These are phyloP conservation scores for Tricholoma sp. DNA, from an alignment of 768 basidiomycete species.

Conservation along the genomic window DNA sequence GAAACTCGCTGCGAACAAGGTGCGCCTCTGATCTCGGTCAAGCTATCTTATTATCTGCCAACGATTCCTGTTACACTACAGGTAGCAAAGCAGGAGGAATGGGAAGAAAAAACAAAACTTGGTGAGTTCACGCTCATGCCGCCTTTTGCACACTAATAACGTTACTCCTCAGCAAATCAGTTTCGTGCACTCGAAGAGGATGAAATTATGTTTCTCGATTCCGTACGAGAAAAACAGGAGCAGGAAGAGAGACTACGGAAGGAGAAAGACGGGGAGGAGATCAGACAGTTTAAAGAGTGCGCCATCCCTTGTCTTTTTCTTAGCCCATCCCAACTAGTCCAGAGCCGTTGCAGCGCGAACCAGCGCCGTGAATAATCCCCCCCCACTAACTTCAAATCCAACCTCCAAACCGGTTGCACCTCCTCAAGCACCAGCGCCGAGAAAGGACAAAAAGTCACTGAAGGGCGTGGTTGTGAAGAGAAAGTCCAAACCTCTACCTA, in stretches of 20 bases:
- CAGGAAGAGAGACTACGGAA: conserved; percentile 74
- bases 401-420: conserved; percentile 28
- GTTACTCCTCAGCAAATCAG: conserved; percentile 59
- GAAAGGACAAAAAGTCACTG: conserved; percentile 59
- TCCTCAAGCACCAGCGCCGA: conserved; percentile 38
- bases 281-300: conserved; percentile 76
- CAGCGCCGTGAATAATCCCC: conserved; percentile 39
- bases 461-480: conserved; percentile 84
- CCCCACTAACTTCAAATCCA: conserved; percentile 31
- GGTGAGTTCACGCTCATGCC: conserved; percentile 19
- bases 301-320: conserved; percentile 10
- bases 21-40: conserved; percentile 23
- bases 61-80: conserved; percentile 23
- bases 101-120: conserved; percentile 87
- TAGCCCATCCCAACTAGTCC: conserved; percentile 4
- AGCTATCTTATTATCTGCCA: neutral
- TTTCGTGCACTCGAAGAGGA: conserved; percentile 88
- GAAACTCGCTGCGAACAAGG: conserved; percentile 90
- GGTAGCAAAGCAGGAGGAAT: conserved; percentile 91
- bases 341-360: conserved; percentile 69
- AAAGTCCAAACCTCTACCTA: conserved; percentile 42
- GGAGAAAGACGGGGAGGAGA: conserved; percentile 72
- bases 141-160: conserved; percentile 5
- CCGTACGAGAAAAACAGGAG: conserved; percentile 69
- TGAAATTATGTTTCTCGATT: conserved; percentile 86